phyloP scores from a whole-genome alignment of 371 early-diverging fungal species.

The Sporodiniella umbellata region DNA sequence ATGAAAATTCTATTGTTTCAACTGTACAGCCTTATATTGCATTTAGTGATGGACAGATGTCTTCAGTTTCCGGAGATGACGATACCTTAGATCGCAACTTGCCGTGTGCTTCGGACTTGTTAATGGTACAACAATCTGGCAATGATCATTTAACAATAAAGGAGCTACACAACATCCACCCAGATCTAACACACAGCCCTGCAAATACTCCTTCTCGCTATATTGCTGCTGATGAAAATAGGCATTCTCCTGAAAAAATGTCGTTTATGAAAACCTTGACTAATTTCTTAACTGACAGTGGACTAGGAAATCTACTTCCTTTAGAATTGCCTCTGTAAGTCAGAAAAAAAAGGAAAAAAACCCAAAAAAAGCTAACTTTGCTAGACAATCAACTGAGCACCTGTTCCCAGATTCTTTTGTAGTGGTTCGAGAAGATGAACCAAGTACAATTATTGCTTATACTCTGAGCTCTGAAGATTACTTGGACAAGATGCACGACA shows the following conservation, averaged over 20 bases:
- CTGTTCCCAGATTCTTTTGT: conserved; percentile 83
- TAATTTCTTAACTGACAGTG: conserved; percentile 70
- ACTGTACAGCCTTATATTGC: conserved; percentile 6
- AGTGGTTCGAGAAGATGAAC: conserved; percentile 90
- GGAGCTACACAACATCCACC: conserved; percentile 16
- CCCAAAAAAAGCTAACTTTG: background rate
- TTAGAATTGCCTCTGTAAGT: conserved; percentile 74
- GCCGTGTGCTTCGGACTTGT: conserved; percentile 30
- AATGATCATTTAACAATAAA: conserved; percentile 1
- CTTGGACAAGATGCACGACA: conserved; percentile 36
- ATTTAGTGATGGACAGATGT: conserved; percentile 20
- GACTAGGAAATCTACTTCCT: conserved; percentile 59
- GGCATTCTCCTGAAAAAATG: conserved; percentile 35
- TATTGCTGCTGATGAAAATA: conserved; percentile 10
- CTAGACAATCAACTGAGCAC: conserved; percentile 73
- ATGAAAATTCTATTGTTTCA: background rate
- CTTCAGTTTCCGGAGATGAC: conserved; percentile 20
- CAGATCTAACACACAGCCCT: conserved; percentile 7
- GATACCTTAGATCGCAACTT: conserved; percentile 9
- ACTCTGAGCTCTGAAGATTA: conserved; percentile 65
- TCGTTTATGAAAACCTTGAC: conserved; percentile 81
- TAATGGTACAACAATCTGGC: conserved; percentile 18
- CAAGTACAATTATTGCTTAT: conserved; percentile 92
- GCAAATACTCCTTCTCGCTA: conserved; percentile 1
- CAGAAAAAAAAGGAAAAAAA: no score